Evolutionary conservation across 176 grass and related monocot genomes (phyloP).

Genomic region (Zea mays): Zm-B73-REFERENCE-NAM-5.0 NC_050102.1:139520001-139520500

Average conservation of each 20-base stretch:
- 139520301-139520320: background rate
- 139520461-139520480: background rate
- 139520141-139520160: too few relatives aligned
- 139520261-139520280: background rate
- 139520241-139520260: background rate
- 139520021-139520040: background rate
- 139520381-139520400: background rate
- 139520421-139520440: background rate
- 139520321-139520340: constrained; percentile 7
- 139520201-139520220: background rate
- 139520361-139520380: constrained; percentile 1
- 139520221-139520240: background rate
- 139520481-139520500: background rate
- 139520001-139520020: background rate
- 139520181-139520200: constrained; percentile 18
- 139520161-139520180: background rate
- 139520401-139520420: constrained; percentile 25
- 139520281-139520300: background rate
- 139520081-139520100: too few relatives aligned
- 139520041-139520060: too few relatives aligned
- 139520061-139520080: too few relatives aligned
- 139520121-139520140: too few relatives aligned
- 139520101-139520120: too few relatives aligned
- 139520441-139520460: constrained; percentile 18
- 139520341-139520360: constrained; percentile 17